A percentile compares a stretch with the other conserved stretches of the same genome.
phyloP scores from a whole-genome alignment of 2,329 filamentous ascomycete genomes.

The Xylariaceae sp. region DNA sequence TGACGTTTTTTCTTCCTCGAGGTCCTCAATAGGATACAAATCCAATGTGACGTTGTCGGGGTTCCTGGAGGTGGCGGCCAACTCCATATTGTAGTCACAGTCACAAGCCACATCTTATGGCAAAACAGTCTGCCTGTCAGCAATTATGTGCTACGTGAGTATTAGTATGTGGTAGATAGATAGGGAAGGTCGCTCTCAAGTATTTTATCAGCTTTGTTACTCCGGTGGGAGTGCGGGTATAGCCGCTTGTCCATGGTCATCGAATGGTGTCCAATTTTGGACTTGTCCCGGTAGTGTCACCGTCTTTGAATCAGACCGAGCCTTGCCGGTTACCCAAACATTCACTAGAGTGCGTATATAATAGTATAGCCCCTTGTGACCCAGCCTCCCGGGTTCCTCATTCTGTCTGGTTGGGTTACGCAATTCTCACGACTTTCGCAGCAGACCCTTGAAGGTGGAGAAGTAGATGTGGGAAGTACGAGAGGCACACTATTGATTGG shows the following conservation, averaged over 20 bases:
- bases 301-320: background rate
- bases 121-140: background rate
- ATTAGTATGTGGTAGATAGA: background rate
- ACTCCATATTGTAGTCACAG: background rate
- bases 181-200: background rate
- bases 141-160: background rate
- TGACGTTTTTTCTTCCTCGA: too few relatives aligned
- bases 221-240: too few relatives aligned
- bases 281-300: background rate
- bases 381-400: background rate
- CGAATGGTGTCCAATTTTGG: background rate
- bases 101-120: background rate
- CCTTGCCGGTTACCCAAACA: background rate
- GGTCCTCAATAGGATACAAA: too few relatives aligned
- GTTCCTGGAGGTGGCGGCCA: background rate
- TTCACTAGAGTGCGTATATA: background rate
- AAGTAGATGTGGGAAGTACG: too few relatives aligned
- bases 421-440: background rate
- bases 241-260: background rate
- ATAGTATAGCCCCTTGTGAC: background rate
- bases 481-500: background rate
- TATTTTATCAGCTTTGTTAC: background rate
- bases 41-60: too few relatives aligned
- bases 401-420: background rate
- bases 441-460: background rate